Evolutionary conservation across 441 rosid genomes (phyloP).

Genomic region (Corymbia calophylla): DNA sequence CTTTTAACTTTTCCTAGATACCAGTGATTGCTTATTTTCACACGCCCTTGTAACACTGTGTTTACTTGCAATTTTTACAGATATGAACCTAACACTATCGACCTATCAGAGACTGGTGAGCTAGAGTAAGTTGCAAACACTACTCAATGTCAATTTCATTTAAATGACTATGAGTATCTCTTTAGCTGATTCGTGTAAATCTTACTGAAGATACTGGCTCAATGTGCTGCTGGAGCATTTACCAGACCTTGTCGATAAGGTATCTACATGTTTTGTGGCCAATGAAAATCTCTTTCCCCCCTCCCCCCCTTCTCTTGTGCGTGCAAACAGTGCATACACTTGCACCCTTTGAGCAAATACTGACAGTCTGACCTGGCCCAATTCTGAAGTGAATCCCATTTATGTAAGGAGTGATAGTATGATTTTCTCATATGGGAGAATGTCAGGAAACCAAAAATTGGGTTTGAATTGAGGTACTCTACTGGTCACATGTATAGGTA

Average conservation of each 20-base stretch:
- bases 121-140: conserved; percentile 67
- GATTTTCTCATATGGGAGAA: background rate
- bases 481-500: background rate
- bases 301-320: background rate
- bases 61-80: conserved; percentile 33
- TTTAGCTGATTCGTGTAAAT: conserved; percentile 8
- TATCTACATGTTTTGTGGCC: conserved; percentile 10
- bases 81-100: conserved; percentile 99
- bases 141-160: background rate
- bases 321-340: background rate
- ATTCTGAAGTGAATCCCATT: background rate
- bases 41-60: conserved; percentile 1
- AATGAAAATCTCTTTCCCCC: background rate
- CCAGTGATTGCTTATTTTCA: background rate
- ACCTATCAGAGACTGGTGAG: conserved; percentile 75
- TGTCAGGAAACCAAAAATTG: background rate
- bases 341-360: background rate
- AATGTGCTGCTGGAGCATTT: conserved; percentile 85
- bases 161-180: background rate
- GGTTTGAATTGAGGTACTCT: background rate
- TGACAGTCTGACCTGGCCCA: background rate
- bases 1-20: background rate
- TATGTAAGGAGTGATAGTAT: background rate
- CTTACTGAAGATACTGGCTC: conserved; percentile 81
- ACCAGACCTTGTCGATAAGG: conserved; percentile 96